These are phyloP conservation scores for Tolypocladium album DNA, from an alignment of 2,329 filamentous ascomycete genomes.

Conservation along the genomic window DNA sequence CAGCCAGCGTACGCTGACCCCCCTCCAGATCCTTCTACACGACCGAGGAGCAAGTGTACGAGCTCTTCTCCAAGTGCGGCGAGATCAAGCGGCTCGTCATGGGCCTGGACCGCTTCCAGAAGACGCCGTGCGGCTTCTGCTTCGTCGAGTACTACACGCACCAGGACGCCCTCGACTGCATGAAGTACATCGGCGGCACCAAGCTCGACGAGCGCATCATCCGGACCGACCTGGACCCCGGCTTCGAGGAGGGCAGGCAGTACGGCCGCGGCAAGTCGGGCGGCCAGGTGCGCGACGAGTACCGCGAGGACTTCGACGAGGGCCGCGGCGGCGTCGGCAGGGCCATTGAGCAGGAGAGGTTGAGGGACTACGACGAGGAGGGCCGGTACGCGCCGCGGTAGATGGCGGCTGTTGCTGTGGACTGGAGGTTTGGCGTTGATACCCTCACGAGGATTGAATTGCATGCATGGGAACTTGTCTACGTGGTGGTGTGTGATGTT, in stretches of 20 bases:
- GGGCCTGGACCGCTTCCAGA: slow-evolving; percentile 93
- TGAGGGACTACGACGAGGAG: slow-evolving; percentile 30
- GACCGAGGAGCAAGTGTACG: slow-evolving; percentile 97
- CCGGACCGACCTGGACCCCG: slow-evolving; percentile 87
- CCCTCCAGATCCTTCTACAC: slow-evolving; percentile 79
- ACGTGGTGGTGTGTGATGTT: background rate
- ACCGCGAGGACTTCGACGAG: slow-evolving; percentile 92
- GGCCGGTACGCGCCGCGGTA: slow-evolving; percentile 10
- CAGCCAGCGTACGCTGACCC: slow-evolving; percentile 4
- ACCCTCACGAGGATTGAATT: slow-evolving; percentile 9
- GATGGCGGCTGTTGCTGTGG: background rate
- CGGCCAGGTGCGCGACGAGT: slow-evolving; percentile 95
- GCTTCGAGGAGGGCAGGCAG: slow-evolving; percentile 91
- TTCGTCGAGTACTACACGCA: slow-evolving; percentile 99
- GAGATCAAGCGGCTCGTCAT: slow-evolving; percentile 98
- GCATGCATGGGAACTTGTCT: background rate
- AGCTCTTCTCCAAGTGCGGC: slow-evolving; percentile 90
- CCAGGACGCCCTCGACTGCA: slow-evolving; percentile 90
- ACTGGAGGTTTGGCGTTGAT: slow-evolving; percentile 10
- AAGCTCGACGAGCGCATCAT: slow-evolving; percentile 98
- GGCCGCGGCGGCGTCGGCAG: slow-evolving; percentile 83
- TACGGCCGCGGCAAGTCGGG: slow-evolving; percentile 94
- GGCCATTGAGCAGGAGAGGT: slow-evolving; percentile 50
- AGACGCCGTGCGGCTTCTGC: slow-evolving; percentile 98
- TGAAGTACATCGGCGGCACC: slow-evolving; percentile 97